Conservation (phyloP, 2,329 filamentous ascomycete species). For the Camillea tinctor region DNA sequence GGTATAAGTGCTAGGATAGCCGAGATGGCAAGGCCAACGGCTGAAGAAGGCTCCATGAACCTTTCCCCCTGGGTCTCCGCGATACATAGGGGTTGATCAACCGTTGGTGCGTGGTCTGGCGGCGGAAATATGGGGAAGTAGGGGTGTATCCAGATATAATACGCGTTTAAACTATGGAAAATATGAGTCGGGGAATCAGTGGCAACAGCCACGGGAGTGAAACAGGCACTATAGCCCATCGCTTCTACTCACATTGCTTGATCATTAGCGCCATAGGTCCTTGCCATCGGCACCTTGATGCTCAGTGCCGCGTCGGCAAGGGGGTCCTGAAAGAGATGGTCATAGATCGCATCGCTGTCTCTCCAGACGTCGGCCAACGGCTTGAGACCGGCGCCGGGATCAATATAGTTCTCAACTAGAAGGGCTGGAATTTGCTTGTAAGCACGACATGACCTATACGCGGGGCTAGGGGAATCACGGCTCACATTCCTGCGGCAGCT, state of each 20-base stretch:
- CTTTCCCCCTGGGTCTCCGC: slow-evolving; percentile 37
- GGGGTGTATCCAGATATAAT: slow-evolving; percentile 52
- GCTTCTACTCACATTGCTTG: slow-evolving; percentile 37
- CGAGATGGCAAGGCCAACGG: slow-evolving; percentile 46
- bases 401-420: slow-evolving; percentile 40
- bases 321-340: slow-evolving; percentile 38
- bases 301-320: slow-evolving; percentile 14
- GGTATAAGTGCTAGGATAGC: slow-evolving; percentile 49
- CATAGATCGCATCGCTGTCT: slow-evolving; percentile 49
- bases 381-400: slow-evolving; percentile 48
- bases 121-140: slow-evolving; percentile 50
- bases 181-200: not conserved
- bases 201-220: not conserved
- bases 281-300: slow-evolving; percentile 35
- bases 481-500: slow-evolving; percentile 33
- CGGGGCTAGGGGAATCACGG: slow-evolving; percentile 1
- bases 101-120: slow-evolving; percentile 33
- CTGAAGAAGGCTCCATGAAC: slow-evolving; percentile 41
- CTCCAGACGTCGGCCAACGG: slow-evolving; percentile 44
- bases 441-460: not conserved
- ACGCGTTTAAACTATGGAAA: slow-evolving; percentile 42
- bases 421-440: slow-evolving; percentile 21
- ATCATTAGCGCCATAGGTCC: slow-evolving; percentile 41
- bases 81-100: slow-evolving; percentile 34
- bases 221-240: not conserved